Conservation (phyloP, 2,329 filamentous ascomycete species). For the Aspergillus glaucus region DNA sequence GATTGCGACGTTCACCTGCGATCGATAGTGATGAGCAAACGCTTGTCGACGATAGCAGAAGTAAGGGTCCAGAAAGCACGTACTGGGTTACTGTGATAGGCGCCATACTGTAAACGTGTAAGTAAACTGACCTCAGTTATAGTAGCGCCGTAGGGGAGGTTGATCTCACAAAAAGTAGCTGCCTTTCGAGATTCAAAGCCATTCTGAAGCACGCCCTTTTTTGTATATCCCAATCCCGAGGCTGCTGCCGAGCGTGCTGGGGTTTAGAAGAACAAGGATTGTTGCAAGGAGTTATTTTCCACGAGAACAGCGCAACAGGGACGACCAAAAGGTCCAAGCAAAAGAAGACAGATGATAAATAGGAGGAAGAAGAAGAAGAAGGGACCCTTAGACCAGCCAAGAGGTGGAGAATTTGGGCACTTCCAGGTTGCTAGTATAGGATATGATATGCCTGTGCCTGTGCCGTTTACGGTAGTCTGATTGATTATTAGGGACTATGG, state of each 20-base stretch:
- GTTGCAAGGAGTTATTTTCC: neutral
- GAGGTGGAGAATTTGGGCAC: conserved; percentile 11
- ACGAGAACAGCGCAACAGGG: neutral
- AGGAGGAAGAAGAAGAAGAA: neutral
- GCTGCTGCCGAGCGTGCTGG: neutral
- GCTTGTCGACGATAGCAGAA: conserved; percentile 10
- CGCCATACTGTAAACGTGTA: conserved; percentile 50
- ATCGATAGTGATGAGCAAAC: conserved; percentile 4
- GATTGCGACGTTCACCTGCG: conserved; percentile 58
- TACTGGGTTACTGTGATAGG: conserved; percentile 61
- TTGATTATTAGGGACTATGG: neutral
- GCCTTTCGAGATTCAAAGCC: conserved; percentile 58
- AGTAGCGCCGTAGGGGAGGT: conserved; percentile 2
- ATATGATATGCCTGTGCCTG: neutral
- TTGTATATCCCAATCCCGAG: neutral
- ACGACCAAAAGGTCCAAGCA: neutral
- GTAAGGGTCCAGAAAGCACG: conserved; percentile 13
- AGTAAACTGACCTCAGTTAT: neutral
- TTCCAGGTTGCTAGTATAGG: neutral
- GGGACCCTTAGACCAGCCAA: conserved; percentile 10
- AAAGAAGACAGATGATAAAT: neutral
- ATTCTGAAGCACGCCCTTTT: conserved; percentile 20
- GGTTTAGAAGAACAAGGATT: neutral
- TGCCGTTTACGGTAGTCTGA: neutral
- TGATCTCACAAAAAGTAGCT: conserved; percentile 56